These are phyloP conservation scores for Pichia rugopelliculosa DNA, from an alignment of 805 yeast species.

Conservation along the genomic window DNA sequence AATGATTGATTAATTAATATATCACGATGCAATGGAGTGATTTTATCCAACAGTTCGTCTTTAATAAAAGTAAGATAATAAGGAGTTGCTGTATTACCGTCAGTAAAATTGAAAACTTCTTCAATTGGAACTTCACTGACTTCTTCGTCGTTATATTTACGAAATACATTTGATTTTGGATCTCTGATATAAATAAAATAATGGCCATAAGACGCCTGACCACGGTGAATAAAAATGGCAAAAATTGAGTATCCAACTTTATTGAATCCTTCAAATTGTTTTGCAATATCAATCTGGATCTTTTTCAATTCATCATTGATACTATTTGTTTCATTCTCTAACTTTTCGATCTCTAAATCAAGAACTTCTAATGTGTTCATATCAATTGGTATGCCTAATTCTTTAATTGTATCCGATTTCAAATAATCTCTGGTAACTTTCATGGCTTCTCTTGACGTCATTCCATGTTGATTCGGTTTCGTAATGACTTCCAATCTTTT, in stretches of 20 bases:
- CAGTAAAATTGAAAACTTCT: conserved; percentile 60
- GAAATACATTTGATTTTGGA: conserved; percentile 54
- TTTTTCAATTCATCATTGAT: conserved; percentile 33
- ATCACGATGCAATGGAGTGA: conserved; percentile 60
- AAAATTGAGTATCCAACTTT: conserved; percentile 73
- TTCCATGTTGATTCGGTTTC: conserved; percentile 41
- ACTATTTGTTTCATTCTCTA: conserved; percentile 38
- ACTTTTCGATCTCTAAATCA: conserved; percentile 36
- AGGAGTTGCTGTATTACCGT: conserved; percentile 84
- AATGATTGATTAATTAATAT: conserved; percentile 12
- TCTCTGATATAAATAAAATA: conserved; percentile 94
- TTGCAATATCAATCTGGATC: conserved; percentile 43
- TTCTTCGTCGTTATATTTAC: conserved; percentile 92
- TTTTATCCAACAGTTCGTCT: conserved; percentile 47
- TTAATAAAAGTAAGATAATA: conserved; percentile 82
- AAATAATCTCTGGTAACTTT: conserved; percentile 52
- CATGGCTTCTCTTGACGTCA: conserved; percentile 45
- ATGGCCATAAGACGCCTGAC: conserved; percentile 94
- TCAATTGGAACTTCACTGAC: conserved; percentile 70
- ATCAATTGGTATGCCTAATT: conserved; percentile 32
- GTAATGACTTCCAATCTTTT: conserved; percentile 36
- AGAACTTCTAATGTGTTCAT: conserved; percentile 43
- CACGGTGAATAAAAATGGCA: conserved; percentile 91
- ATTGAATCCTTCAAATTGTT: conserved; percentile 56
- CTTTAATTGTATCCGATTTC: conserved; percentile 32